phyloP scores from a whole-genome alignment of 2,329 filamentous ascomycete species.

The Moelleriella libera region DNA sequence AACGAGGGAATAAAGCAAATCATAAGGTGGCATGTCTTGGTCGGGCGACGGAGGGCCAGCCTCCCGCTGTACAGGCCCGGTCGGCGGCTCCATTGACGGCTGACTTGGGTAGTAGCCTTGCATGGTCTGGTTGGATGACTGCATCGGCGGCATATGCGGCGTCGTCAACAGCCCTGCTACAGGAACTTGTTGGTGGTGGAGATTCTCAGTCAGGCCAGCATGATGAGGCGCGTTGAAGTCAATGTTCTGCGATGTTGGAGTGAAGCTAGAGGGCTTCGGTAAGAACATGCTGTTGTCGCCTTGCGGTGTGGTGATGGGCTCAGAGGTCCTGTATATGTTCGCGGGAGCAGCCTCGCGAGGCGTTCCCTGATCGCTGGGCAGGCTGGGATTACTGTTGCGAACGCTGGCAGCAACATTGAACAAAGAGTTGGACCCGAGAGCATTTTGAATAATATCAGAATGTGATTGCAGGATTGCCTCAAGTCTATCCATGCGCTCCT shows the following conservation, averaged over 20 bases:
- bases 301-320: conserved; percentile 37
- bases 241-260: conserved; percentile 28
- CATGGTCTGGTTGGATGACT: conserved; percentile 23
- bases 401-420: conserved; percentile 22
- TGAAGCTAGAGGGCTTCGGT: conserved; percentile 41
- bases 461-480: conserved; percentile 53
- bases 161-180: conserved; percentile 24
- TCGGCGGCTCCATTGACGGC: background rate
- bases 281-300: conserved; percentile 45
- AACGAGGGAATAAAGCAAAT: conserved; percentile 57
- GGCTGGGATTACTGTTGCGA: conserved; percentile 33
- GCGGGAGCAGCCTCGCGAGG: conserved; percentile 27
- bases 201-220: conserved; percentile 34
- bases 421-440: conserved; percentile 26
- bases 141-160: conserved; percentile 19
- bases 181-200: conserved; percentile 29
- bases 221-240: conserved; percentile 35
- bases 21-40: conserved; percentile 60
- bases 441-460: conserved; percentile 49
- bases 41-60: conserved; percentile 23
- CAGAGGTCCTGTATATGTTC: conserved; percentile 32
- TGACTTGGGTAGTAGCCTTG: conserved; percentile 30
- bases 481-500: conserved; percentile 56
- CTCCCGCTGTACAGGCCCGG: conserved; percentile 23
- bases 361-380: conserved; percentile 41